Base-by-base conservation (phyloP, 306 rosid genomes). In the Medicago arabica region DNA sequence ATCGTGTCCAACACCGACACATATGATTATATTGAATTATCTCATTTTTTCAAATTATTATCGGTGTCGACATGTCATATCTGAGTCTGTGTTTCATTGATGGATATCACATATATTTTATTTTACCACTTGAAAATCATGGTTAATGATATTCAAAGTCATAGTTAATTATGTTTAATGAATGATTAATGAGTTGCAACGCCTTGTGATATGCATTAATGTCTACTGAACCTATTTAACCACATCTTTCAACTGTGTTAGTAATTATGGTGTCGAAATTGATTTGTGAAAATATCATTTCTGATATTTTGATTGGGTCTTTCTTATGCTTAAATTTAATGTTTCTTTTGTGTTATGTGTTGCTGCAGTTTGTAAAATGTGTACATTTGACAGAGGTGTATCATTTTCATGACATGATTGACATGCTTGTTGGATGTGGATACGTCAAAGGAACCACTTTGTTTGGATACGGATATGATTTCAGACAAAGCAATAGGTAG, bases 401-500 rank as follows among this genome's bases (percentile, higher is more conserved):
- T 85, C 92, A 92, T 76, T 94, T 90, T 73, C 98, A 94, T 86
- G 93, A 84, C 73, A 87, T 94, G 93, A 94, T 94, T 71, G 91
- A 88, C 36, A 88, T 90, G 96, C 97, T 94, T 57, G 83, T 94
- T 58, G 84, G 43, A 44, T 92, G 97, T 57, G 97, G 98, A 10
- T 90, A 88, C 73, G 82, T 88, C 81, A 92, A 94, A 79, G 98
- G 98, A 66, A 86, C 96, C 76, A 94, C 98, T 38, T 86, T 91
- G 85, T 94, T 92, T 85, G 98, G 98, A 64, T 94, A 78, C 65
- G 98, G 98, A 75, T 94, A 94, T 72, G 98, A 94, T 81, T 92
- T 94, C 86, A 80, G 97, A 77, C 98, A 94, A 84, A 94, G 98
- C 87, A 90, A 85, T 79, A 84, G 98, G 98, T 94, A 84, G 61